phyloP scores from a whole-genome alignment of 768 basidiomycete genomes.

The Agaricus bisporus region DNA sequence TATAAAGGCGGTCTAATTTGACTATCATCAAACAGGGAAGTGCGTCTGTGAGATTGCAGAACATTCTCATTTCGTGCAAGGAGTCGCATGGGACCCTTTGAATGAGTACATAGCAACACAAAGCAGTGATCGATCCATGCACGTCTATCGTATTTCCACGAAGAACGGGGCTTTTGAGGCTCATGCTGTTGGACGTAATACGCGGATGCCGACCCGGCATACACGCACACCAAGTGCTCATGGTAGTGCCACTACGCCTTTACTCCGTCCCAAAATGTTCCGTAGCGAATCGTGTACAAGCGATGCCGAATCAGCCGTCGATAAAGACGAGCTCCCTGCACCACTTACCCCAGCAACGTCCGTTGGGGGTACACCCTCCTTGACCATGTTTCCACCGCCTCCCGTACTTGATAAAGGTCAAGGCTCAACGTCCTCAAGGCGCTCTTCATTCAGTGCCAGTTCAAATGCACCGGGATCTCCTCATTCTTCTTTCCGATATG shows the following conservation, averaged over 20 bases:
- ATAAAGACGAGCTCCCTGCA: constrained; percentile 28
- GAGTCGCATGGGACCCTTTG: constrained; percentile 97
- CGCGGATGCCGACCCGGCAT: constrained; percentile 66
- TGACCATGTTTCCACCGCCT: constrained; percentile 61
- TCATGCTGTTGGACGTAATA: constrained; percentile 87
- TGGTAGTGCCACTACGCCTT: constrained; percentile 16
- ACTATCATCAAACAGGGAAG: constrained; percentile 49
- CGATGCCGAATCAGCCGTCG: constrained; percentile 59
- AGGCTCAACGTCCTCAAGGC: constrained; percentile 49
- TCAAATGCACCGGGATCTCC: constrained; percentile 79
- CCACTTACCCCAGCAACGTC: constrained; percentile 65
- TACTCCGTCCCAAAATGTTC: constrained; percentile 50
- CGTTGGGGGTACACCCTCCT: constrained; percentile 59
- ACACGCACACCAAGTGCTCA: constrained; percentile 64
- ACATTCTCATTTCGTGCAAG: constrained; percentile 96
- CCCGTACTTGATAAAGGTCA: constrained; percentile 26
- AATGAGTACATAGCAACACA: constrained; percentile 98
- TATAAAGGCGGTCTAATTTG: neutral
- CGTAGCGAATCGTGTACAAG: constrained; percentile 70
- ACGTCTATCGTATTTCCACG: constrained; percentile 80
- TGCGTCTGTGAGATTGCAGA: constrained; percentile 88
- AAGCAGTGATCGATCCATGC: constrained; percentile 93
- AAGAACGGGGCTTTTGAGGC: constrained; percentile 83
- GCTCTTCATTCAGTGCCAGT: constrained; percentile 67
- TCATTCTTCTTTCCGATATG: constrained; percentile 55